A percentile compares a stretch with the other conserved stretches of the same genome.
Conservation (phyloP, 345 rosid genomes). For the Arabis hirsuta region DNA sequence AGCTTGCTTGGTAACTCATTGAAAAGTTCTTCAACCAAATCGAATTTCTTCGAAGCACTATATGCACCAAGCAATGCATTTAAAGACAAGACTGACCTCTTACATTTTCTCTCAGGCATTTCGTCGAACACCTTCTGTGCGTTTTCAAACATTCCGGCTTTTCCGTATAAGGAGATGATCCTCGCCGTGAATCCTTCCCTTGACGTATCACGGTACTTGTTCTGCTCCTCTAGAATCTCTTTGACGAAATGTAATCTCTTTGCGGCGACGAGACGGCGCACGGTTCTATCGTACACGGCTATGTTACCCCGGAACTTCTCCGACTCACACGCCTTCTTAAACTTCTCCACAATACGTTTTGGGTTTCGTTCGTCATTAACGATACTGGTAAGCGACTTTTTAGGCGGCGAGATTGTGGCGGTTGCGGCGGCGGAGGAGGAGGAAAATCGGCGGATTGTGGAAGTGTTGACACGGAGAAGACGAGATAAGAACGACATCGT, state of each 20-base stretch:
- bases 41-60: conserved; percentile 54
- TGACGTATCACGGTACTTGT: conserved; percentile 58
- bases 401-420: conserved; percentile 27
- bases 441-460: conserved; percentile 38
- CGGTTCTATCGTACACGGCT: conserved; percentile 53
- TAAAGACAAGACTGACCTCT: conserved; percentile 60
- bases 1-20: conserved; percentile 54
- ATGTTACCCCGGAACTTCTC: conserved; percentile 59
- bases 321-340: conserved; percentile 59
- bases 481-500: conserved; percentile 49
- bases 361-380: conserved; percentile 60
- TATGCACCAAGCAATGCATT: conserved; percentile 69
- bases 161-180: conserved; percentile 56
- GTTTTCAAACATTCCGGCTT: conserved; percentile 60
- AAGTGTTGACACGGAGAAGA: conserved; percentile 47
- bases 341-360: conserved; percentile 60
- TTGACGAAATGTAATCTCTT: conserved; percentile 50
- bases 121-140: conserved; percentile 82
- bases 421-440: conserved; percentile 39
- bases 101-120: conserved; percentile 63
- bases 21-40: conserved; percentile 47
- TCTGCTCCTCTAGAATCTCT: conserved; percentile 73
- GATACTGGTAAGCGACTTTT: conserved; percentile 27
- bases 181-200: conserved; percentile 63
- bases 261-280: conserved; percentile 67